phyloP scores from a whole-genome alignment of 805 yeast species.

The Scheffersomyces amazonensis region DNA sequence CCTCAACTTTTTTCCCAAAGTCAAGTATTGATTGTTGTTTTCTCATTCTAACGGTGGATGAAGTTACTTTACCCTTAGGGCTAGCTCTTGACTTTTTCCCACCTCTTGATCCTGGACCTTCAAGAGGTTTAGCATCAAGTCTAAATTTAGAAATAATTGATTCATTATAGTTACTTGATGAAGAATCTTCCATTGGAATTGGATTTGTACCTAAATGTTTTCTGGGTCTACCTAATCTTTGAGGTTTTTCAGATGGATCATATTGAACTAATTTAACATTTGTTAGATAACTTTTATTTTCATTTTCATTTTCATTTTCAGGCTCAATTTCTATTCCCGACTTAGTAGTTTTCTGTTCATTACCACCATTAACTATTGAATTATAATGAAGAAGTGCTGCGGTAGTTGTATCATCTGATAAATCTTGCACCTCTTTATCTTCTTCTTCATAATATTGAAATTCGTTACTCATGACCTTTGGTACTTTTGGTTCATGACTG shows the following conservation, averaged over 20 bases:
- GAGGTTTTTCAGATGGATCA: conserved; percentile 26
- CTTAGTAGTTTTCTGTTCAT: too few species aligned
- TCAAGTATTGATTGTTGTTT: conserved; percentile 13
- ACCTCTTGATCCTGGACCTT: conserved; percentile 41
- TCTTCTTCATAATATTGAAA: not conserved
- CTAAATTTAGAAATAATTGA: conserved; percentile 31
- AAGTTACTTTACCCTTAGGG: conserved; percentile 26
- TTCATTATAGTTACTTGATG: conserved; percentile 25
- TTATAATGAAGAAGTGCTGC: not conserved
- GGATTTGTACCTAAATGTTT: conserved; percentile 18
- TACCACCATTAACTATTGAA: not conserved
- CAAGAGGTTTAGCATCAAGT: conserved; percentile 30
- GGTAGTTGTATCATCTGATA: not conserved
- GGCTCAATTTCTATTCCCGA: not conserved
- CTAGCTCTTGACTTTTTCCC: conserved; percentile 20
- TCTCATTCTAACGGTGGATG: conserved; percentile 16
- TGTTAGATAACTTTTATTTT: not conserved
- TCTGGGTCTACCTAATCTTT: conserved; percentile 36
- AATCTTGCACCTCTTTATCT: not conserved
- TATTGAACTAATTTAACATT: conserved; percentile 24
- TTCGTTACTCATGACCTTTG: not conserved
- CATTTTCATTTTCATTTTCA: conserved; percentile 1
- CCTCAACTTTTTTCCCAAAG: not conserved
- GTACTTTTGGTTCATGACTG: not conserved
- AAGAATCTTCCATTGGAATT: conserved; percentile 15